Evolutionary conservation across 192 early-diverging fungal species (phyloP), one percentile per base, ranked within the genome.

Genomic region (Geosiphon pyriformis): DNA sequence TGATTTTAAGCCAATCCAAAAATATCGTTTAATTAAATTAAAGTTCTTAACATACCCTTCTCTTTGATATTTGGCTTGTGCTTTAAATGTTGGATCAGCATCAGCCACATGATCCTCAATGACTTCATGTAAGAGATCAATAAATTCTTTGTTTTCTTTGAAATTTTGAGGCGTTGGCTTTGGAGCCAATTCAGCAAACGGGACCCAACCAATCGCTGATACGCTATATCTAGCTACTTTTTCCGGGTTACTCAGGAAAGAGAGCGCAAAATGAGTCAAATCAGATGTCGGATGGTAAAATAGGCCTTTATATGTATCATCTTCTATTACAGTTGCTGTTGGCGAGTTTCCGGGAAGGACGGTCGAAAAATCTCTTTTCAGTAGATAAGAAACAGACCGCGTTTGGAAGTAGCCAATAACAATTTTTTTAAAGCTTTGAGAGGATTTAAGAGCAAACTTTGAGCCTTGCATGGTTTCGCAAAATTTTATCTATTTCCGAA

Each of bases 281-380:
- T 61, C 27, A 49, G 2, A 0, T 7, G 26, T 61, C 11, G 26
- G 26, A 47, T 61, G 60, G 49, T 61, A 61, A 48, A 48, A 61
- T n/a, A 61, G 60, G 26, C 60, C 60, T 61, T 61, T 61, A 29
- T 61, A 61, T 48, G 23, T 48, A 11, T 33, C 18, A 61, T 61
- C 60, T 61, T 61, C 60, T n/a, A 61, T 35, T 4, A 25, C 20
- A 15, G 51, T 53, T 15, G 55, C n/a, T n/a, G n/a, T n/a, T n/a
- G n/a, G n/a, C n/a, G n/a, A n/a, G n/a, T n/a, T n/a, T n/a, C n/a
- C n/a, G n/a, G n/a, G n/a, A n/a, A n/a, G n/a, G n/a, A n/a, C n/a
- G n/a, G n/a, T n/a, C n/a, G n/a, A n/a, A n/a, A n/a, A n/a, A n/a
- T n/a, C n/a, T n/a, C n/a, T n/a, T n/a, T n/a, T n/a, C n/a, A n/a